These are phyloP conservation scores for Chrysanthemum makinoi DNA, from an alignment of 129 eudicot genomes.

Conservation along the genomic window DNA sequence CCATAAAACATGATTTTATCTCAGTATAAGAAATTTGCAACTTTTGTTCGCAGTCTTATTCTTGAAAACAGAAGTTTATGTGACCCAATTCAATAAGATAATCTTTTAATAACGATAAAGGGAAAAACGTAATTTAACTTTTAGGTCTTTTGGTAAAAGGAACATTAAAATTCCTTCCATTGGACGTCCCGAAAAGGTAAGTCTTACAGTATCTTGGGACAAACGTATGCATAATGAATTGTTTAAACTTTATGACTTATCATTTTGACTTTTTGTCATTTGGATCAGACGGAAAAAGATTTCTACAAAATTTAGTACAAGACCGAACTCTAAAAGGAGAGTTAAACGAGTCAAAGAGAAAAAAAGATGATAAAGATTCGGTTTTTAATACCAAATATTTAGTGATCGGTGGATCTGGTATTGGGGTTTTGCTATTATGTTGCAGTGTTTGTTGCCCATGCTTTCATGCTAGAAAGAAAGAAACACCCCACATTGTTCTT, in stretches of 20 bases:
- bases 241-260: no score
- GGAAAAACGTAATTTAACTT: no score
- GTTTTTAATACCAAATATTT: slow-evolving; percentile 38
- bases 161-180: no score
- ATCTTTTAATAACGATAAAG: no score
- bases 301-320: slow-evolving; percentile 38
- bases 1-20: background rate
- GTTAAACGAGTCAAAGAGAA: slow-evolving; percentile 3
- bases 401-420: slow-evolving; percentile 55
- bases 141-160: no score
- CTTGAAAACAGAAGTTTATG: background rate
- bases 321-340: slow-evolving; percentile 32
- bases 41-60: background rate
- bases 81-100: no score
- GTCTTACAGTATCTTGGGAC: background rate
- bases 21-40: slow-evolving; percentile 1
- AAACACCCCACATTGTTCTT: slow-evolving; percentile 47
- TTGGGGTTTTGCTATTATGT: slow-evolving; percentile 49
- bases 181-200: no score
- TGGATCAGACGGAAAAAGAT: slow-evolving; percentile 52
- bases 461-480: slow-evolving; percentile 55
- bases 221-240: no score
- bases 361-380: slow-evolving; percentile 26
- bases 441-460: slow-evolving; percentile 69
- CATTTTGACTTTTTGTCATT: background rate